Evolutionary conservation across 108 stramenopile genomes (phyloP).

Genomic region (Cyclotella distinguenda): DNA sequence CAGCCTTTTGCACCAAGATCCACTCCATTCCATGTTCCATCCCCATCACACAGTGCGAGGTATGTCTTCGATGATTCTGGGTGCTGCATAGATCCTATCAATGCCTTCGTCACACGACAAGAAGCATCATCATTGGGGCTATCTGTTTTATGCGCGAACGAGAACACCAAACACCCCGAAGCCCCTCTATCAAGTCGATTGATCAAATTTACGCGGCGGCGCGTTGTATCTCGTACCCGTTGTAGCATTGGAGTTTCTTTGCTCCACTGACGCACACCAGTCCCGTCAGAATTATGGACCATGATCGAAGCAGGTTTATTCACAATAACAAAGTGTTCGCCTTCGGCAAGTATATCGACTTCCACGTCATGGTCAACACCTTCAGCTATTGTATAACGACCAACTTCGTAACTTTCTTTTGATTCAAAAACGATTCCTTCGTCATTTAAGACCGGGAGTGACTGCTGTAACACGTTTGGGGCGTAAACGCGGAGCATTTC

Average conservation of each 20-base stretch:
- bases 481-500: conserved; percentile 55
- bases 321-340: conserved; percentile 40
- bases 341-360: conserved; percentile 34
- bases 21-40: conserved; percentile 40
- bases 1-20: conserved; percentile 38
- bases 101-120: conserved; percentile 38
- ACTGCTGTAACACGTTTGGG: conserved; percentile 63
- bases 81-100: conserved; percentile 47
- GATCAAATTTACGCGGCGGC: conserved; percentile 47
- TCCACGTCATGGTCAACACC: conserved; percentile 10
- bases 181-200: conserved; percentile 55
- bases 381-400: conserved; percentile 34
- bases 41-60: conserved; percentile 46
- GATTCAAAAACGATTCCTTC: conserved; percentile 60
- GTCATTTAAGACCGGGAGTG: conserved; percentile 50
- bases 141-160: conserved; percentile 29
- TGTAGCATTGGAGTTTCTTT: conserved; percentile 50
- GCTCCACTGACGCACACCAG: conserved; percentile 14
- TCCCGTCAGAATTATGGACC: conserved; percentile 42
- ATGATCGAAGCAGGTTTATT: conserved; percentile 40
- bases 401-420: conserved; percentile 38
- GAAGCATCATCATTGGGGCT: conserved; percentile 8
- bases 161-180: conserved; percentile 44
- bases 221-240: conserved; percentile 39
- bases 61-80: conserved; percentile 49